Percentiles rank a stretch among this genome's conserved stretches.
Evolutionary conservation across 192 early-diverging fungal genomes (phyloP).

Genomic region (Funneliformis geosporum): DNA sequence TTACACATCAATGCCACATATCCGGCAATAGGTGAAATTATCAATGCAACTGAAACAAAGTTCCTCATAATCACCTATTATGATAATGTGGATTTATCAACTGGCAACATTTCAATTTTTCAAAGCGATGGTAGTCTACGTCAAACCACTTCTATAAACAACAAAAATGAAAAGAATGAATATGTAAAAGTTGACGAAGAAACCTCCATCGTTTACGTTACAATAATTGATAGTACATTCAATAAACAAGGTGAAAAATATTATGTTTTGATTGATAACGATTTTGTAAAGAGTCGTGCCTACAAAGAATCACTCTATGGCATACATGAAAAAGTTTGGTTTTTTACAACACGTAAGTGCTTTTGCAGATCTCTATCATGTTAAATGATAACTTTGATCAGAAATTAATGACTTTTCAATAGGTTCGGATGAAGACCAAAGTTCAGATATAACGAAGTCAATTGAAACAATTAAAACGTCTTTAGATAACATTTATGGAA

Average conservation of each 20-base stretch:
- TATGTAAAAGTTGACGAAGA: neutral
- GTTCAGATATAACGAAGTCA: too few species aligned
- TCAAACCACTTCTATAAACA: neutral
- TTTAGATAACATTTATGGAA: too few species aligned
- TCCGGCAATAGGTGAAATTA: neutral
- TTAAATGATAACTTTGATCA: too few species aligned
- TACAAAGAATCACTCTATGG: too few species aligned
- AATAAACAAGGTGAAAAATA: neutral
- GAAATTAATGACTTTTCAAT: neutral
- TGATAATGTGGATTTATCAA: neutral
- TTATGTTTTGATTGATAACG: conserved; percentile 14
- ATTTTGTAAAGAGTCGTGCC: conserved; percentile 21
- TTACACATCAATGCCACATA: neutral
- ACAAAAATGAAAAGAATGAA: neutral
- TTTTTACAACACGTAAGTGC: neutral
- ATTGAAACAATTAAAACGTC: too few species aligned
- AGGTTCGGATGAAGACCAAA: too few species aligned
- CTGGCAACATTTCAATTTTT: neutral
- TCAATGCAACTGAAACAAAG: neutral
- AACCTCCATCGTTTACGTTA: neutral
- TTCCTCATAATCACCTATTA: neutral
- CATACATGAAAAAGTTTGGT: neutral
- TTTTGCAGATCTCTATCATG: too few species aligned
- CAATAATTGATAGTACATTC: conserved; percentile 3
- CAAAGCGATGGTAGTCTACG: neutral